phyloP scores from a whole-genome alignment of 1,284 basidiomycete genomes.

The Fomitopsis betulina region DNA sequence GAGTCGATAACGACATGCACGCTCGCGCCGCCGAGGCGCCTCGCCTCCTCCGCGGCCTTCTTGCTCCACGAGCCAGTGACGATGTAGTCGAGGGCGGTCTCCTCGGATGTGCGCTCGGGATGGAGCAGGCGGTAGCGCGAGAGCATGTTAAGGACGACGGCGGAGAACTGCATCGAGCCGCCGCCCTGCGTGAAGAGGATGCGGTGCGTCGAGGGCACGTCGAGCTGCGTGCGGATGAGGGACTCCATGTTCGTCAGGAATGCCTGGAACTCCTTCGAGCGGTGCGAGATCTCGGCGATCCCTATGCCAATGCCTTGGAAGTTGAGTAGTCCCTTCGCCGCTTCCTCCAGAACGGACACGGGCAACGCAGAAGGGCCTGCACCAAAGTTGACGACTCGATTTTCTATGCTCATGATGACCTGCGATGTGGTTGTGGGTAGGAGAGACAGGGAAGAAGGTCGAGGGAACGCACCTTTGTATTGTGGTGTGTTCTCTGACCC shows the following conservation, averaged over 20 bases:
- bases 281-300: slow-evolving; percentile 90
- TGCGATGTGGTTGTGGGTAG: not conserved
- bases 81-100: slow-evolving; percentile 78
- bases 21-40: slow-evolving; percentile 49
- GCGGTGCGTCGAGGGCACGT: slow-evolving; percentile 79
- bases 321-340: slow-evolving; percentile 77
- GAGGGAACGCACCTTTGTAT: not conserved
- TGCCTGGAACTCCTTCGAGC: slow-evolving; percentile 81
- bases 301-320: slow-evolving; percentile 89
- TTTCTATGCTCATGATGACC: slow-evolving; percentile 29
- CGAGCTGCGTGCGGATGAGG: slow-evolving; percentile 70
- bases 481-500: not conserved
- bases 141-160: slow-evolving; percentile 85
- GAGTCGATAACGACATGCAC: slow-evolving; percentile 73
- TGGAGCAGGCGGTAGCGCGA: slow-evolving; percentile 71
- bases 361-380: slow-evolving; percentile 91
- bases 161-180: slow-evolving; percentile 86
- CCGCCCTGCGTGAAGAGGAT: slow-evolving; percentile 93
- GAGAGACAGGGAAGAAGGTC: not conserved
- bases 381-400: slow-evolving; percentile 79
- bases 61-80: slow-evolving; percentile 91
- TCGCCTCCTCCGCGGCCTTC: slow-evolving; percentile 81
- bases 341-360: slow-evolving; percentile 75
- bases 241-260: slow-evolving; percentile 68
- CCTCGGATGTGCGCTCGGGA: slow-evolving; percentile 48